A percentile compares a stretch with the other conserved stretches of the same genome.
Conservation (phyloP, 495 filamentous ascomycete species). For the Hypoxylon fragiforme region DNA sequence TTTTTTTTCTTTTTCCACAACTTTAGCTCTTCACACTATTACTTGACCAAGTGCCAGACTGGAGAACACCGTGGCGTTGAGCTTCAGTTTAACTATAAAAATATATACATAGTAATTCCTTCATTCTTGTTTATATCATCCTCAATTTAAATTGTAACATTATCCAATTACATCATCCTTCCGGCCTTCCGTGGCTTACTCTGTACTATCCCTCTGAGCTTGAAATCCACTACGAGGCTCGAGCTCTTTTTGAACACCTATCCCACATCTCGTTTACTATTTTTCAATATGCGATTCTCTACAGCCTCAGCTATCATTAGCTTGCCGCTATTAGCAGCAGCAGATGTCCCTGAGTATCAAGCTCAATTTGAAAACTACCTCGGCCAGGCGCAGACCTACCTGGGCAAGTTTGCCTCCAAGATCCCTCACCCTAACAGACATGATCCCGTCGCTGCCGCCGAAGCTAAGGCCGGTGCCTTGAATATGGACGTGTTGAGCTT, state of each 20-base stretch:
- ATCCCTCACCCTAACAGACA: conserved; percentile 55
- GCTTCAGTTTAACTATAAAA: not conserved
- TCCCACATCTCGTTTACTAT: conserved; percentile 8
- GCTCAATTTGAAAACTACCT: conserved; percentile 68
- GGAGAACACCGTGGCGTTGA: conserved; percentile 4
- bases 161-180: conserved; percentile 28
- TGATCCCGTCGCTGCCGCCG: conserved; percentile 44
- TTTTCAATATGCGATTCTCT: conserved; percentile 68
- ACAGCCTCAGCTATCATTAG: conserved; percentile 60
- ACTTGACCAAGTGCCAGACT: too few species aligned
- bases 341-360: conserved; percentile 61
- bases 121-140: conserved; percentile 6
- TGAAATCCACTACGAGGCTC: conserved; percentile 13
- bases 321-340: conserved; percentile 71
- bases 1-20: conserved; percentile 7
- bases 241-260: conserved; percentile 7
- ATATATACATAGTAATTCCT: not conserved
- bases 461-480: conserved; percentile 44
- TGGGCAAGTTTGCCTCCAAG: conserved; percentile 62
- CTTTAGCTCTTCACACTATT: too few species aligned
- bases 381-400: conserved; percentile 63
- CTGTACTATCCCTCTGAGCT: conserved; percentile 1
- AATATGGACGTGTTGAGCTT: conserved; percentile 64
- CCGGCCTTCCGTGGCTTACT: not conserved
- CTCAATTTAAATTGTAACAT: not conserved